A percentile compares a stretch with the other conserved stretches of the same genome.
Evolutionary conservation across 345 rosid genomes (phyloP).

Genomic region (Euphorbia peplus): DNA sequence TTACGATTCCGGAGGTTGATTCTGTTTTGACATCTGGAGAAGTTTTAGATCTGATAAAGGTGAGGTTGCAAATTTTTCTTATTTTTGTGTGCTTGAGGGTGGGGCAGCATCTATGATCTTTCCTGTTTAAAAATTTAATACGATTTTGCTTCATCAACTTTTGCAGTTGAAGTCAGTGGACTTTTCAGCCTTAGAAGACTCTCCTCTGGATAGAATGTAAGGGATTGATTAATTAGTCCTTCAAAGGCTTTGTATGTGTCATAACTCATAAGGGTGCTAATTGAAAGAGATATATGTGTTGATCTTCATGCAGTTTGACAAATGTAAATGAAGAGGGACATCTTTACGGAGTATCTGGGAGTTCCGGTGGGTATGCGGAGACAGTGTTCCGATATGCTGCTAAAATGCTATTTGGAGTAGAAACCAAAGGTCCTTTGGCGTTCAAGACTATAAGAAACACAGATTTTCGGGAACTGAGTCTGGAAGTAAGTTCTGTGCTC

Average conservation of each 20-base stretch:
- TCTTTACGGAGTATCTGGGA: constrained; percentile 83
- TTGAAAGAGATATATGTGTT: constrained; percentile 2
- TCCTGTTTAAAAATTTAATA: constrained; percentile 9
- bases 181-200: constrained; percentile 62
- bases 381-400: constrained; percentile 71
- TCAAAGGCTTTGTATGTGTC: neutral
- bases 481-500: constrained; percentile 55
- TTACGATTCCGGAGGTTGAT: constrained; percentile 68
- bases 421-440: constrained; percentile 51
- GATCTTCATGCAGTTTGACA: constrained; percentile 47
- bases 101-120: constrained; percentile 5
- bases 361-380: constrained; percentile 94
- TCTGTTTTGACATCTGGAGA: constrained; percentile 94
- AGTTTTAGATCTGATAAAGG: constrained; percentile 83
- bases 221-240: constrained; percentile 5
- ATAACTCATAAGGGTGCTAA: neutral
- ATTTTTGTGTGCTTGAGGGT: too few species aligned
- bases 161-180: constrained; percentile 73
- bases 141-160: constrained; percentile 4
- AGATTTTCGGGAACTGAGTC: constrained; percentile 75
- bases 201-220: constrained; percentile 74
- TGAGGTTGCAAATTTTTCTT: constrained; percentile 26
- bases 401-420: constrained; percentile 63
- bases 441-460: constrained; percentile 72
- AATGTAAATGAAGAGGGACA: constrained; percentile 70